Percentiles rank a stretch among this genome's conserved stretches.
Evolutionary conservation across 345 rosid genomes (phyloP).

Genomic region (Ceriops decandra): DNA sequence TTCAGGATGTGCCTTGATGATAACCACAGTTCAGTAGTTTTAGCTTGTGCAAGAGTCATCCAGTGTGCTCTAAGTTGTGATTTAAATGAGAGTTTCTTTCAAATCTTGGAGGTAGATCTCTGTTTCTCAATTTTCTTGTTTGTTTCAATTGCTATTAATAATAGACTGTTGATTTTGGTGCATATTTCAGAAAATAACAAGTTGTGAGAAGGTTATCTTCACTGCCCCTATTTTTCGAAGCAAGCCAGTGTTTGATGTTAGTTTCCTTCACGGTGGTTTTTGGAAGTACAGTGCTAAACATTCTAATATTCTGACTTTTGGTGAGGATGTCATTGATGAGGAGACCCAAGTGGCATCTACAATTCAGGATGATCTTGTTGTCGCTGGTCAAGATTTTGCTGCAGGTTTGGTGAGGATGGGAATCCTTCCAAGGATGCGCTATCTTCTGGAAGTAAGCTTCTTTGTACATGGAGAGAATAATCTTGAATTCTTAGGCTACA

Average conservation of each 20-base stretch:
- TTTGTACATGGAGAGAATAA: slow-evolving; percentile 1
- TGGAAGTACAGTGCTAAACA: slow-evolving; percentile 96
- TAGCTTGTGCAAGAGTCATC: slow-evolving; percentile 68
- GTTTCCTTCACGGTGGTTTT: slow-evolving; percentile 78
- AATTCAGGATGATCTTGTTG: slow-evolving; percentile 74
- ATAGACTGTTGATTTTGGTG: slow-evolving; percentile 11
- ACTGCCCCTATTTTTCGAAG: slow-evolving; percentile 84
- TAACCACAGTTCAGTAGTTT: slow-evolving; percentile 71
- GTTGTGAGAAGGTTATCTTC: slow-evolving; percentile 39
- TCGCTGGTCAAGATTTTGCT: slow-evolving; percentile 88
- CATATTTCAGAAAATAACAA: slow-evolving; percentile 51
- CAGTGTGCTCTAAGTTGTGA: slow-evolving; percentile 64
- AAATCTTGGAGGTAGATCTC: slow-evolving; percentile 62
- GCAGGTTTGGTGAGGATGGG: slow-evolving; percentile 95
- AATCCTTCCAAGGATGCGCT: slow-evolving; percentile 63
- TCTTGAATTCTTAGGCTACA: neutral
- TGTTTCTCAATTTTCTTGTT: neutral
- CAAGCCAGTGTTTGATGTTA: slow-evolving; percentile 66
- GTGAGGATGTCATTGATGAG: slow-evolving; percentile 45
- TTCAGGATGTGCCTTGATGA: slow-evolving; percentile 88
- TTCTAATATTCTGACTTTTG: slow-evolving; percentile 53
- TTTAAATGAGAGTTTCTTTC: slow-evolving; percentile 55
- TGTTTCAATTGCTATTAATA: neutral
- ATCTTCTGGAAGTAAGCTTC: slow-evolving; percentile 65
- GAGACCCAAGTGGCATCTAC: slow-evolving; percentile 59